Conservation (phyloP, 1,284 basidiomycete genomes). For the Ustilago vetiveriae region DNA sequence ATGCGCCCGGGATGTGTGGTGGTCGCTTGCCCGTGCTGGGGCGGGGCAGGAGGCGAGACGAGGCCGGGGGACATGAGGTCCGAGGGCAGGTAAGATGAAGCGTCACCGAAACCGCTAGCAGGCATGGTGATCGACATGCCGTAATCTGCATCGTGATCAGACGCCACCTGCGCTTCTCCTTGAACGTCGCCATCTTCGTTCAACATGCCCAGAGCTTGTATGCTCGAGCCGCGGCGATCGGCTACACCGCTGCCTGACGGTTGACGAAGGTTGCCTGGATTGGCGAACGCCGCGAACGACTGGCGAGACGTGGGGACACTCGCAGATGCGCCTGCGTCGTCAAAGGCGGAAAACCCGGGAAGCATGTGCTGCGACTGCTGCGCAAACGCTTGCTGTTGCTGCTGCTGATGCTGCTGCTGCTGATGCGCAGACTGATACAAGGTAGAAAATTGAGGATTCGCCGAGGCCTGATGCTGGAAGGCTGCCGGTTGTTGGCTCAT, state of each 20-base stretch:
- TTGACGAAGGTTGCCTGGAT: constrained; percentile 3
- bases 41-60: constrained; percentile 26
- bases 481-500: constrained; percentile 8
- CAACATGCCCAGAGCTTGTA: constrained; percentile 15
- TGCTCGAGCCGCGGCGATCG: constrained; percentile 1
- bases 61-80: constrained; percentile 51
- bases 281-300: constrained; percentile 14
- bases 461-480: constrained; percentile 3
- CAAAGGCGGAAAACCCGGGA: constrained; percentile 25
- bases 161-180: neutral
- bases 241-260: neutral
- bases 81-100: constrained; percentile 40
- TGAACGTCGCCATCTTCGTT: neutral
- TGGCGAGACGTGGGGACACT: constrained; percentile 2
- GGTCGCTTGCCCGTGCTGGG: neutral
- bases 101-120: constrained; percentile 29
- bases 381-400: constrained; percentile 8
- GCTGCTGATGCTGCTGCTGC: constrained; percentile 12
- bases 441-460: constrained; percentile 2
- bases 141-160: constrained; percentile 12
- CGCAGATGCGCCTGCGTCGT: constrained; percentile 7
- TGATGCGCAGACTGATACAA: constrained; percentile 21
- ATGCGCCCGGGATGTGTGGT: constrained; percentile 56
- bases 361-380: constrained; percentile 19
- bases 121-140: constrained; percentile 44